phyloP scores from a whole-genome alignment of 805 yeast species.

The Starmerella potacharoeniae region DNA sequence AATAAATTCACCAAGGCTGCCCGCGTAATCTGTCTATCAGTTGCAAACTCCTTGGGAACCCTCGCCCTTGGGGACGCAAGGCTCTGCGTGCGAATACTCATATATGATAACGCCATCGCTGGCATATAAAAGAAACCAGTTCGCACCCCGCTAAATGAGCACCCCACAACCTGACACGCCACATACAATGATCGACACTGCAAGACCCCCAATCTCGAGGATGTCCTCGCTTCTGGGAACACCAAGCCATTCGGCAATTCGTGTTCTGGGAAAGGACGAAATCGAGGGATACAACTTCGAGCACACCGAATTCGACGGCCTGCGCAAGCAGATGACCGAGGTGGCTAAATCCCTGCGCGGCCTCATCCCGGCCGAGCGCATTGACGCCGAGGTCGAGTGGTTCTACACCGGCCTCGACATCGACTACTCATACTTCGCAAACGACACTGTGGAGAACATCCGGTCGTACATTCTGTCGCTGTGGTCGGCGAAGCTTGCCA shows the following conservation, averaged over 20 bases:
- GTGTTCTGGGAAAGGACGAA: constrained; percentile 15
- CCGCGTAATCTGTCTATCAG: not conserved
- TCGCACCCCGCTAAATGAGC: not conserved
- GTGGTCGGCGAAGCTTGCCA: constrained; percentile 87
- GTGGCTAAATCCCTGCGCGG: constrained; percentile 84
- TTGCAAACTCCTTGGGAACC: not conserved
- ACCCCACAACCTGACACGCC: not conserved
- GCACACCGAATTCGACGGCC: constrained; percentile 64
- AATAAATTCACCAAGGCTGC: not conserved
- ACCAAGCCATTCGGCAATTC: constrained; percentile 24
- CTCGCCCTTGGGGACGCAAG: not conserved
- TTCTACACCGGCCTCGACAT: constrained; percentile 80
- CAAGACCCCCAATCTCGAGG: constrained; percentile 11
- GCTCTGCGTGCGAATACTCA: not conserved
- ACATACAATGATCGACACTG: not conserved
- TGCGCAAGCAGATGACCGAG: constrained; percentile 62
- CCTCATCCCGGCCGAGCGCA: constrained; percentile 75
- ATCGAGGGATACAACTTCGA: constrained; percentile 45
- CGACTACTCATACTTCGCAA: constrained; percentile 83
- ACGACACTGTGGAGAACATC: constrained; percentile 68
- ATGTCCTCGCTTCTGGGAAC: constrained; percentile 23
- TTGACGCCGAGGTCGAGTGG: constrained; percentile 81
- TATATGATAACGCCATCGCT: not conserved
- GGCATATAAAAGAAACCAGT: not conserved
- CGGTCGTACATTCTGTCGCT: constrained; percentile 77